Evolutionary conservation across 306 rosid genomes (phyloP).

Genomic region (Myrica gale): DNA sequence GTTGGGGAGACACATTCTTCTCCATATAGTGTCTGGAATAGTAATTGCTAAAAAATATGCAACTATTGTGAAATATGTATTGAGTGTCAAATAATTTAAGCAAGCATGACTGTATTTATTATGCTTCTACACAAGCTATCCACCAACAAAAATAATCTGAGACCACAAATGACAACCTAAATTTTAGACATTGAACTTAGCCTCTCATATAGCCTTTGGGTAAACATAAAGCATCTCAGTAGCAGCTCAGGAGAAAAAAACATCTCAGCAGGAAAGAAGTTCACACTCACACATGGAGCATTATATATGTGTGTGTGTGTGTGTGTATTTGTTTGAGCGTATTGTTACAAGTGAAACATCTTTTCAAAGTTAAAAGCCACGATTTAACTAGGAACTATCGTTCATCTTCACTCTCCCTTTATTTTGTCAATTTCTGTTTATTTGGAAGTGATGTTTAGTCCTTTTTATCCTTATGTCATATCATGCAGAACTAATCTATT

Average conservation of each 20-base stretch:
- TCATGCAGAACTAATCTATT: slow-evolving; percentile 12
- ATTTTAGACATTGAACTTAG: not conserved
- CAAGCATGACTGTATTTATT: not conserved
- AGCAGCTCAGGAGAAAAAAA: not conserved
- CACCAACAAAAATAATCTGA: not conserved
- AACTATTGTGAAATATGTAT: not conserved
- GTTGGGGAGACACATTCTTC: not conserved
- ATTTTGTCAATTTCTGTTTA: not conserved
- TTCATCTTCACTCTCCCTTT: not conserved
- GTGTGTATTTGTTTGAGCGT: too few relatives aligned
- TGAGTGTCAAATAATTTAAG: not conserved
- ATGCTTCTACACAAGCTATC: not conserved
- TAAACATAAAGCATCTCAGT: not conserved
- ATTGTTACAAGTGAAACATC: not conserved
- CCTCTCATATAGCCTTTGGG: not conserved
- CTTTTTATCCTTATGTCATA: slow-evolving; percentile 23
- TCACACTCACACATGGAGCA: not conserved
- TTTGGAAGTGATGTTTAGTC: not conserved
- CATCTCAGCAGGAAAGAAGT: not conserved
- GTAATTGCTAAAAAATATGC: not conserved
- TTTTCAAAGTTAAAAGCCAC: not conserved
- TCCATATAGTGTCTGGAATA: not conserved
- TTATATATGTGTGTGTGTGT: not conserved
- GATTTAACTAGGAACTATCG: not conserved
- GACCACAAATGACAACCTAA: not conserved